phyloP scores from a whole-genome alignment of 305 asterid species.

The Plantago lanceolata region DNA sequence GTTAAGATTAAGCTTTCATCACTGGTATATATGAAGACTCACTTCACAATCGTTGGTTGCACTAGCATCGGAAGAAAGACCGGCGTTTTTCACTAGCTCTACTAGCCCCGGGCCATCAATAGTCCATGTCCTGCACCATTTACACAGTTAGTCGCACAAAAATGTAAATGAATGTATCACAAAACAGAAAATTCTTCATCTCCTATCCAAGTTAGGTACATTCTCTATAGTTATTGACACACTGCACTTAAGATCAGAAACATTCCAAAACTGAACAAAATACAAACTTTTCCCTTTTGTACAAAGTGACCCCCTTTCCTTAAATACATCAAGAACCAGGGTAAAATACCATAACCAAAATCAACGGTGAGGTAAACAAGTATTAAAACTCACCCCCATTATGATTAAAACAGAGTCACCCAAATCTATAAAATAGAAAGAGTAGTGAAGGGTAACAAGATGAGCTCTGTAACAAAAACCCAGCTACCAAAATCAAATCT shows the following conservation, averaged over 20 bases:
- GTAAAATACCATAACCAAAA: no score
- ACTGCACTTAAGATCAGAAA: no score
- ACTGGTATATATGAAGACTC: constrained; percentile 46
- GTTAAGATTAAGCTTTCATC: constrained; percentile 48
- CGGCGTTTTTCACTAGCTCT: constrained; percentile 62
- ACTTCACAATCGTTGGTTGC: constrained; percentile 76
- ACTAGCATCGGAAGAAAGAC: constrained; percentile 33
- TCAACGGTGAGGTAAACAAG: no score
- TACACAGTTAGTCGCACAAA: constrained; percentile 1
- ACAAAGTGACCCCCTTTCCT: no score
- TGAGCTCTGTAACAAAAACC: not conserved
- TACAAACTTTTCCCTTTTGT: no score
- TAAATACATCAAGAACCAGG: no score
- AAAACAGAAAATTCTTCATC: not conserved
- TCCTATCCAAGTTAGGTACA: no score
- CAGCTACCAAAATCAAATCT: not conserved
- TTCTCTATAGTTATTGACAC: no score
- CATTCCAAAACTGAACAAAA: no score
- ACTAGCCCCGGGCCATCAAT: constrained; percentile 70
- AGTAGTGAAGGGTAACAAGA: not conserved
- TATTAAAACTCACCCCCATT: no score
- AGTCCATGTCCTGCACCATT: constrained; percentile 69
- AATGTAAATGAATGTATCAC: not conserved
- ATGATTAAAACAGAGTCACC: no score
- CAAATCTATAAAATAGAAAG: no score